Conservation (phyloP, 2,329 filamentous ascomycete species). For the Claviceps purpurea region DNA sequence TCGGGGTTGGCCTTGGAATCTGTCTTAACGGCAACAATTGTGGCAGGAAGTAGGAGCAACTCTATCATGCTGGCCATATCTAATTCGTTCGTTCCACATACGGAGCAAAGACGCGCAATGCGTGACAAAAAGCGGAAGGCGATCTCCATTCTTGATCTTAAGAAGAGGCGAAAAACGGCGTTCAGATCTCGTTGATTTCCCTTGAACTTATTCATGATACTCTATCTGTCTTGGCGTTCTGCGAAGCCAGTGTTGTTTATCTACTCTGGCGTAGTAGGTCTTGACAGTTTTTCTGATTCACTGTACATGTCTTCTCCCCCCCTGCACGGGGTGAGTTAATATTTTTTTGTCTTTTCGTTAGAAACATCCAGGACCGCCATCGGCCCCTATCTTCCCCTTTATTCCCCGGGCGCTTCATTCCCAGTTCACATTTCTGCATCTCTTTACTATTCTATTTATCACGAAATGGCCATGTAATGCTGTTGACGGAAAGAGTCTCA, state of each 20-base stretch:
- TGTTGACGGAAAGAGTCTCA: no score
- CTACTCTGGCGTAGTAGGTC: neutral
- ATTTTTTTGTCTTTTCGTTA: neutral
- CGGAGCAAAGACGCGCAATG: neutral
- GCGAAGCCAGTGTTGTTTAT: neutral
- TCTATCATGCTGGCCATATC: neutral
- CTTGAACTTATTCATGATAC: neutral
- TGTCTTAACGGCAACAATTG: constrained; percentile 19
- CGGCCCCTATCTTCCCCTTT: neutral
- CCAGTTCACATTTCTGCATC: neutral
- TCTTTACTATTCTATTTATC: neutral
- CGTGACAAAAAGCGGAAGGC: neutral
- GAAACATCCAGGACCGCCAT: no score
- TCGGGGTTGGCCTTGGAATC: constrained; percentile 42
- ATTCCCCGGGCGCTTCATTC: no score
- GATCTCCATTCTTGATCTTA: neutral
- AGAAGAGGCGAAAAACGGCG: neutral
- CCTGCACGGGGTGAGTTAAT: neutral
- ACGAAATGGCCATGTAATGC: neutral
- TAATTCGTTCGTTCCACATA: neutral
- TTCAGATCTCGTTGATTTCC: neutral
- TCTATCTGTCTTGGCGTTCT: neutral
- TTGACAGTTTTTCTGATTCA: neutral
- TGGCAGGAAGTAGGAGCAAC: neutral
- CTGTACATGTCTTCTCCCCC: neutral